Evolutionary conservation across 495 filamentous ascomycete genomes (phyloP).

Genomic region (Neohortaea acidophila): DNA sequence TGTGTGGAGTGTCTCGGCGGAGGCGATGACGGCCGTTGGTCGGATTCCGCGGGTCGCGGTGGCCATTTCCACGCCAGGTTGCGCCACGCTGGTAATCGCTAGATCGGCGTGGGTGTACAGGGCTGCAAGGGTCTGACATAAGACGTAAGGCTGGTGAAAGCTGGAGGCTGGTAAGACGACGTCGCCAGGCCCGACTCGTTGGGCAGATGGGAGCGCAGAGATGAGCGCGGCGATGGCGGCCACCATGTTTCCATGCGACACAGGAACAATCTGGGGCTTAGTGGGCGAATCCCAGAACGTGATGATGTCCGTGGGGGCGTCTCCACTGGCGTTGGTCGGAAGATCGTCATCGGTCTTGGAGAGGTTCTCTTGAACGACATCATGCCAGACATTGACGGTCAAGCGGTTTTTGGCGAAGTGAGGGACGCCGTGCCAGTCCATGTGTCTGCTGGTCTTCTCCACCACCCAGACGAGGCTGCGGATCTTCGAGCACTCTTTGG

Average conservation of each 20-base stretch:
- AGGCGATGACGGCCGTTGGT: constrained; percentile 72
- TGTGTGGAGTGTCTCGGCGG: constrained; percentile 53
- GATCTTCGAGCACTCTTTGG: constrained; percentile 49
- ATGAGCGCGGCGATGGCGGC: constrained; percentile 67
- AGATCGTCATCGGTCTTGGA: constrained; percentile 32
- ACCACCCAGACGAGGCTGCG: constrained; percentile 85
- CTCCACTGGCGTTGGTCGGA: constrained; percentile 25
- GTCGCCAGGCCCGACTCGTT: constrained; percentile 58
- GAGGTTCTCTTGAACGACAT: constrained; percentile 54
- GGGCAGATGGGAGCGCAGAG: constrained; percentile 51
- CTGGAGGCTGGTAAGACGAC: constrained; percentile 80
- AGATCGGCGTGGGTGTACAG: constrained; percentile 72
- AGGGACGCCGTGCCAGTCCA: constrained; percentile 78
- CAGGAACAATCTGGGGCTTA: constrained; percentile 55
- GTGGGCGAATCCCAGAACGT: constrained; percentile 20
- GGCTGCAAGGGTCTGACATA: constrained; percentile 66
- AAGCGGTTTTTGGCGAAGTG: constrained; percentile 53
- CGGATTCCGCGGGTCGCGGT: constrained; percentile 55
- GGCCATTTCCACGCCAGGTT: constrained; percentile 49
- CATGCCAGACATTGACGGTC: constrained; percentile 75
- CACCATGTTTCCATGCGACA: constrained; percentile 62
- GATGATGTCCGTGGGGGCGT: constrained; percentile 21
- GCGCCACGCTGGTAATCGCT: constrained; percentile 76
- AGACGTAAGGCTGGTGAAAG: constrained; percentile 60
- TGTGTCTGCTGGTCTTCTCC: constrained; percentile 76